These are phyloP conservation scores for Apiospora hydei DNA, from an alignment of 2,329 filamentous ascomycete species.

Conservation along the genomic window DNA sequence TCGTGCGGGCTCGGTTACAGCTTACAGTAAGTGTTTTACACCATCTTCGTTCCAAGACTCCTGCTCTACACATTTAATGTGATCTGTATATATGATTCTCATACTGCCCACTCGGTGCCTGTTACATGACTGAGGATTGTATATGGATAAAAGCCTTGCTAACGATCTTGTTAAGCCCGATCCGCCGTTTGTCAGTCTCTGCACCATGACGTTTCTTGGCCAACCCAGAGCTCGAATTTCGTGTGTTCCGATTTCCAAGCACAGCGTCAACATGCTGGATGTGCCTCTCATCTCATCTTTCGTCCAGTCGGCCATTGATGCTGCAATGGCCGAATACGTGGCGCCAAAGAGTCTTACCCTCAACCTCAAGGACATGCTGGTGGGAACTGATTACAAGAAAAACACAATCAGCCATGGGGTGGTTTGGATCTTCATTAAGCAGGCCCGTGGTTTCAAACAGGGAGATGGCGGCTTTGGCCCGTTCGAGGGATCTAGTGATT, in stretches of 20 bases:
- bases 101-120: too few species aligned
- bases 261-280: constrained; percentile 76
- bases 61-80: neutral
- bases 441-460: constrained; percentile 74
- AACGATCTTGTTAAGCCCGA: constrained; percentile 55
- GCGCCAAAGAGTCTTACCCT: constrained; percentile 78
- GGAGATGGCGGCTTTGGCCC: constrained; percentile 70
- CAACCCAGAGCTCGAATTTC: constrained; percentile 76
- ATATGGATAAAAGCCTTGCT: neutral
- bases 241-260: constrained; percentile 73
- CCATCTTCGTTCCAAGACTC: neutral
- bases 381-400: constrained; percentile 81
- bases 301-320: constrained; percentile 76
- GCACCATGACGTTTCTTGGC: constrained; percentile 76
- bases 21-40: constrained; percentile 52
- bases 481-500: constrained; percentile 69
- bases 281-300: constrained; percentile 78
- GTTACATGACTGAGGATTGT: too few species aligned
- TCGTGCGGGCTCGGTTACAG: constrained; percentile 72
- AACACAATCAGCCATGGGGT: constrained; percentile 72
- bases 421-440: constrained; percentile 70
- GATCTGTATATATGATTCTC: neutral
- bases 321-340: constrained; percentile 77
- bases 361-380: constrained; percentile 78
- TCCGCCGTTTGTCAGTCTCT: constrained; percentile 78